phyloP scores from a whole-genome alignment of 2,329 filamentous ascomycete species.

The Alternaria sp. region DNA sequence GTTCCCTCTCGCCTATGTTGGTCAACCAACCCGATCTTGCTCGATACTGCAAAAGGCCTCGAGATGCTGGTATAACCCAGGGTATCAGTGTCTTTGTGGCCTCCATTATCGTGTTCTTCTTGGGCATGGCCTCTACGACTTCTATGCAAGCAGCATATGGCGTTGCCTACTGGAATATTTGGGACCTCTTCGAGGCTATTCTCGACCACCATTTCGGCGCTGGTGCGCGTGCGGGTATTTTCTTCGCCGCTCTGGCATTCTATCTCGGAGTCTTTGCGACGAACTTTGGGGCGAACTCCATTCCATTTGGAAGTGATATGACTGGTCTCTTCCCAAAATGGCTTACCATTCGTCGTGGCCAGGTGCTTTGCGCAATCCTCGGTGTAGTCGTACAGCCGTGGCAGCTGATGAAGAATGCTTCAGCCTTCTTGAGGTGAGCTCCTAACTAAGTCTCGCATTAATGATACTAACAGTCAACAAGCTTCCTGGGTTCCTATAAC shows the following conservation, averaged over 20 bases:
- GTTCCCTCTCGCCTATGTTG: constrained; percentile 52
- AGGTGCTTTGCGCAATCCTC: constrained; percentile 53
- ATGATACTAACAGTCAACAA: constrained; percentile 4
- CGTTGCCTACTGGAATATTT: constrained; percentile 56
- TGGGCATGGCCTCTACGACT: constrained; percentile 38
- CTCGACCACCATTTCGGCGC: constrained; percentile 53
- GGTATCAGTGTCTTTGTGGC: constrained; percentile 50
- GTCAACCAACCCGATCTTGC: constrained; percentile 56
- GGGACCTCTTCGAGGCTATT: constrained; percentile 57
- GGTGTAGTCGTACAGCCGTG: constrained; percentile 53
- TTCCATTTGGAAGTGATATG: constrained; percentile 55
- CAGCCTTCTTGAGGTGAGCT: constrained; percentile 47
- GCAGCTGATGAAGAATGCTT: constrained; percentile 54
- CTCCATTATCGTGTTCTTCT: neutral
- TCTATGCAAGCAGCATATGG: constrained; percentile 50
- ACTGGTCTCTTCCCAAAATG: constrained; percentile 54
- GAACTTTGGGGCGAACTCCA: constrained; percentile 55
- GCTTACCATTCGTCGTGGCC: constrained; percentile 56
- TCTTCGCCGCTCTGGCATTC: constrained; percentile 50
- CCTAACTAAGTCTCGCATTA: too few relatives aligned
- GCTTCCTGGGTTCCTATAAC: constrained; percentile 45
- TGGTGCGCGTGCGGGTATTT: constrained; percentile 51
- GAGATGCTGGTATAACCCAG: constrained; percentile 43
- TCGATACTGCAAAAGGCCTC: constrained; percentile 49
- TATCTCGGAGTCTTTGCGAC: constrained; percentile 55